phyloP scores from a whole-genome alignment of 106 monocot genomes.

The Narthecium ossifragum region DNA sequence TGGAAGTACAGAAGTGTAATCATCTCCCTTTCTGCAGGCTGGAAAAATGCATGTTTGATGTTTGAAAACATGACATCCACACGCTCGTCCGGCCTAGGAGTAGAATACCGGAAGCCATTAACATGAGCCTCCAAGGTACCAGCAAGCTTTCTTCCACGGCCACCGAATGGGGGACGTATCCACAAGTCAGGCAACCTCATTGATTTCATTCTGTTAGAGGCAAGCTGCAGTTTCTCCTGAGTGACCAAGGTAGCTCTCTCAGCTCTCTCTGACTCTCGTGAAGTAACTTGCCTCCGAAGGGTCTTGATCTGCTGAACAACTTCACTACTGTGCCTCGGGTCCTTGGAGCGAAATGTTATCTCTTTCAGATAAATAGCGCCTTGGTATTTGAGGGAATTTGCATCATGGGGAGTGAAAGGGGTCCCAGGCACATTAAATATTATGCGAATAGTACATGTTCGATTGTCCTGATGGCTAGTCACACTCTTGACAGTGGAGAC shows the following conservation, averaged over 20 bases:
- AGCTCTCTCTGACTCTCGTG: slow-evolving; percentile 92
- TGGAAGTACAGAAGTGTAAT: slow-evolving; percentile 45
- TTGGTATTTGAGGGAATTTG: slow-evolving; percentile 66
- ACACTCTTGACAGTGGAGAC: slow-evolving; percentile 84
- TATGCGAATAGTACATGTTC: slow-evolving; percentile 70
- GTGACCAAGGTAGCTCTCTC: slow-evolving; percentile 92
- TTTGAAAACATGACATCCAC: slow-evolving; percentile 34
- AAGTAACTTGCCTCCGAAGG: slow-evolving; percentile 73
- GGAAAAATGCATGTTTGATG: slow-evolving; percentile 52
- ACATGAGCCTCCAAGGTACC: slow-evolving; percentile 82
- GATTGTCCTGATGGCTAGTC: slow-evolving; percentile 75
- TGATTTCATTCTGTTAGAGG: slow-evolving; percentile 54
- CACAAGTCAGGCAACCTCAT: slow-evolving; percentile 63
- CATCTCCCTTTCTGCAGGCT: slow-evolving; percentile 49
- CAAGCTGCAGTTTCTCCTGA: slow-evolving; percentile 82
- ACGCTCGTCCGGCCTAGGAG: slow-evolving; percentile 31
- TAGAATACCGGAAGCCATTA: slow-evolving; percentile 40
- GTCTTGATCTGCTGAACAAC: slow-evolving; percentile 77
- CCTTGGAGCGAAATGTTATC: slow-evolving; percentile 77
- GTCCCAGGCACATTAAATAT: slow-evolving; percentile 92
- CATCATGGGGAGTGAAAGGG: slow-evolving; percentile 75
- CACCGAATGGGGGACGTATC: slow-evolving; percentile 78
- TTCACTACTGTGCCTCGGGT: slow-evolving; percentile 80
- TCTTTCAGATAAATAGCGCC: slow-evolving; percentile 80
- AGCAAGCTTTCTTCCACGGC: slow-evolving; percentile 74